phyloP scores from a whole-genome alignment of 2,329 filamentous ascomycete species.

The Neobulgaria alba region DNA sequence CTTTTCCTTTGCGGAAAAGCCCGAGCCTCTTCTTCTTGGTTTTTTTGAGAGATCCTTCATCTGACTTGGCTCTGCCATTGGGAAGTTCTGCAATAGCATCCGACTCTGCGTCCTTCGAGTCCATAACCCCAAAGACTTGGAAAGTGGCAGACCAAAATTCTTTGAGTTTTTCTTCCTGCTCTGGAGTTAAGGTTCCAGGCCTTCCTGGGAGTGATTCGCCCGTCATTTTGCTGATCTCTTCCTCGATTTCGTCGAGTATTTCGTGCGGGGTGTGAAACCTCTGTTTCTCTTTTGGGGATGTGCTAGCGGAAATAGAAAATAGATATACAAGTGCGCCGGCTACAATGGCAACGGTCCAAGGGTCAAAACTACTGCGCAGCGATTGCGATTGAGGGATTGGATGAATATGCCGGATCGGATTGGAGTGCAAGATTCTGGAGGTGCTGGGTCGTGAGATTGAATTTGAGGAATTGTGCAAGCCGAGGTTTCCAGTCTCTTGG shows the following conservation, averaged over 20 bases:
- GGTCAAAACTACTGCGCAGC: conserved; percentile 10
- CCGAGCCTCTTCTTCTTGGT: conserved; percentile 67
- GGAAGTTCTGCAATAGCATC: conserved; percentile 13
- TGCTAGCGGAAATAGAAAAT: conserved; percentile 8
- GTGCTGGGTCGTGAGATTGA: background rate
- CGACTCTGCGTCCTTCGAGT: conserved; percentile 29
- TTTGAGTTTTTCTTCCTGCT: conserved; percentile 81
- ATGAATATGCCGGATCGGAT: background rate
- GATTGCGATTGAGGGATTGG: background rate
- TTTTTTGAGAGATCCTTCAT: conserved; percentile 36
- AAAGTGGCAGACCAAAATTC: conserved; percentile 76
- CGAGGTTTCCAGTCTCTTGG: background rate
- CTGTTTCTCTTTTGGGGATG: conserved; percentile 1
- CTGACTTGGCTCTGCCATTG: conserved; percentile 17
- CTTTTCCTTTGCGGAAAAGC: conserved; percentile 57
- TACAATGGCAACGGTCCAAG: conserved; percentile 11
- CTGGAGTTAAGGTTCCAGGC: conserved; percentile 77
- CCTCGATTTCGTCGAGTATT: conserved; percentile 3
- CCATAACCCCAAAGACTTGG: conserved; percentile 61
- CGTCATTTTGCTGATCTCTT: conserved; percentile 31
- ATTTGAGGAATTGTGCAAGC: background rate
- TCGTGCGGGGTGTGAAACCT: conserved; percentile 1
- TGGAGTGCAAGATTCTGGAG: background rate
- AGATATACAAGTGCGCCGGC: conserved; percentile 9
- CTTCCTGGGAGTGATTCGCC: conserved; percentile 54